Evolutionary conservation across 2,329 filamentous ascomycete species (phyloP).

Genomic region (Nemania bipapillata): DNA sequence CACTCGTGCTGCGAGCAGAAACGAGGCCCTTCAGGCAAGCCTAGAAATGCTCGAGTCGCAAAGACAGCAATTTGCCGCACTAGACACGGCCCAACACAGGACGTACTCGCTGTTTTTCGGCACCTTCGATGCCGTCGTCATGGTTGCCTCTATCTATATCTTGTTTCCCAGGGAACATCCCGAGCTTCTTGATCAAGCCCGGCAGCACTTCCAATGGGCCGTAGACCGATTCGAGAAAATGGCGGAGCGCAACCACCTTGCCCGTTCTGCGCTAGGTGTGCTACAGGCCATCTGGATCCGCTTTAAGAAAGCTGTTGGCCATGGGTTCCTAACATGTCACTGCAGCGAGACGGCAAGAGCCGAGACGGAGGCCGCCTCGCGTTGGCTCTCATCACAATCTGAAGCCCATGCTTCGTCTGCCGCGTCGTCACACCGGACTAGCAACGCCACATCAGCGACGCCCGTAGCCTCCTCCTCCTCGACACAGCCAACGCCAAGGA

Average conservation of each 20-base stretch:
- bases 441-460: conserved; percentile 18
- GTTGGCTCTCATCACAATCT: conserved; percentile 32
- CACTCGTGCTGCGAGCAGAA: conserved; percentile 64
- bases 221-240: conserved; percentile 69
- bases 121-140: conserved; percentile 71
- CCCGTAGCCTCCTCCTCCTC: conserved; percentile 23
- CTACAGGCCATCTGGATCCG: conserved; percentile 65
- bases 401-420: conserved; percentile 28
- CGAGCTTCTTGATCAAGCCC: conserved; percentile 59
- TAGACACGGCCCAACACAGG: conserved; percentile 64
- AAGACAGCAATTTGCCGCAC: conserved; percentile 59
- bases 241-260: conserved; percentile 64
- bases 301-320: conserved; percentile 62
- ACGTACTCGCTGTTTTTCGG: conserved; percentile 69
- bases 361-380: conserved; percentile 39
- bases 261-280: conserved; percentile 65
- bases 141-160: conserved; percentile 70
- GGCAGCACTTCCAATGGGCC: conserved; percentile 69
- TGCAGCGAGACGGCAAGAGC: conserved; percentile 25
- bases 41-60: conserved; percentile 67
- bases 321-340: conserved; percentile 44
- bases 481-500: conserved; percentile 35
- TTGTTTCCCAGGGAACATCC: conserved; percentile 67
- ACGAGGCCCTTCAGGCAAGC: conserved; percentile 66
- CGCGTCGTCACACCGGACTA: conserved; percentile 11